phyloP scores from a whole-genome alignment of 805 yeast genomes.

The Lipomyces sp. region DNA sequence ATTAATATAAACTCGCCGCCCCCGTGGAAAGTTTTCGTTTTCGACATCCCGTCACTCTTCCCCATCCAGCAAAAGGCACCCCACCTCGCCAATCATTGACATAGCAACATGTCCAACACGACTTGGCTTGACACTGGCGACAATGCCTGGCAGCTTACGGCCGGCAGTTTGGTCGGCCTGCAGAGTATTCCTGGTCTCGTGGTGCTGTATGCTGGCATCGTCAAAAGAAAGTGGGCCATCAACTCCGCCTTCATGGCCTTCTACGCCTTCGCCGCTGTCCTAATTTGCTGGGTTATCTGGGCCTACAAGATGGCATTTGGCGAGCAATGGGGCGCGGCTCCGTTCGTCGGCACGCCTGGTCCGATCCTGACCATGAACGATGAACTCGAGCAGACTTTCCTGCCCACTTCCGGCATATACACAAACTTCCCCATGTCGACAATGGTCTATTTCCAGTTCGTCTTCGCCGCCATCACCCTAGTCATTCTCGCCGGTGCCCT shows the following conservation, averaged over 20 bases:
- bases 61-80: too few relatives aligned
- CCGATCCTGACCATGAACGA: conserved; percentile 4
- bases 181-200: conserved; percentile 12
- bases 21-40: too few relatives aligned
- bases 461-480: conserved; percentile 12
- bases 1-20: too few relatives aligned
- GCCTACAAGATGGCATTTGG: conserved; percentile 11
- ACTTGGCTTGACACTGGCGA: conserved; percentile 15
- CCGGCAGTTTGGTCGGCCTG: conserved; percentile 10
- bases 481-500: conserved; percentile 10
- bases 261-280: conserved; percentile 13
- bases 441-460: conserved; percentile 11
- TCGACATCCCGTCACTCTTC: too few relatives aligned
- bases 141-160: conserved; percentile 14
- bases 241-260: conserved; percentile 16
- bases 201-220: conserved; percentile 11
- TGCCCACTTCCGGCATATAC: conserved; percentile 1
- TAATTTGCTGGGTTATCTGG: conserved; percentile 6
- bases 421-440: conserved; percentile 10
- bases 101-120: neutral
- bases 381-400: conserved; percentile 5
- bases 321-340: conserved; percentile 5
- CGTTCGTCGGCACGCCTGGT: conserved; percentile 8
- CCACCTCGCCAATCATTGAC: too few relatives aligned
- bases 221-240: conserved; percentile 13